These are phyloP conservation scores for Phalaenopsis hybrid DNA, from an alignment of 116 monocot genomes.

Conservation along the genomic window DNA sequence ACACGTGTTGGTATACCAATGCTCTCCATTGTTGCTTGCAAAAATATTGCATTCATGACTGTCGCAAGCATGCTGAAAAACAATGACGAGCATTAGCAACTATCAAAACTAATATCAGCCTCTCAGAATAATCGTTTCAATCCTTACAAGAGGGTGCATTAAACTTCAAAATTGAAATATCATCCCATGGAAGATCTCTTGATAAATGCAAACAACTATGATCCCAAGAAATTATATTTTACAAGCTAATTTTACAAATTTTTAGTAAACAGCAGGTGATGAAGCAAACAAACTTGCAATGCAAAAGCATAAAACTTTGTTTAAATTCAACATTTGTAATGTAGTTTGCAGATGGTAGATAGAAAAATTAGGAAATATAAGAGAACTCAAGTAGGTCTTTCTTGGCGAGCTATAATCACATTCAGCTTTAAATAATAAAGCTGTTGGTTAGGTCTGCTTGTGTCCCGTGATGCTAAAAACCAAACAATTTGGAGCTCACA, in stretches of 20 bases:
- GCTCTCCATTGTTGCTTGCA: slow-evolving; percentile 99
- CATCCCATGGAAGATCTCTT: background rate
- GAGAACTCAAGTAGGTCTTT: background rate
- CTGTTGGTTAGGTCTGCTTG: background rate
- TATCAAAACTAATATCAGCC: background rate
- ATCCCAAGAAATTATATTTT: slow-evolving; percentile 2
- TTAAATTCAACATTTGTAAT: background rate
- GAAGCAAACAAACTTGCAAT: background rate
- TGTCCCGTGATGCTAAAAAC: background rate
- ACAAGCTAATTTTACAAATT: background rate
- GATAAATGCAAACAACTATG: background rate
- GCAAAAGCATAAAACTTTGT: background rate
- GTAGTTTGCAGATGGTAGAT: background rate
- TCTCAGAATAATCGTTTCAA: background rate
- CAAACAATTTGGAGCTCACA: too few relatives aligned
- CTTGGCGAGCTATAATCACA: background rate
- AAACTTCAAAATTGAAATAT: background rate
- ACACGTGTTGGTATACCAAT: slow-evolving; percentile 93
- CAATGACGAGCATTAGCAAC: background rate
- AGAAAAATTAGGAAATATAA: background rate
- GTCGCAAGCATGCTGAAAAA: slow-evolving; percentile 84
- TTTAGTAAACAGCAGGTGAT: background rate
- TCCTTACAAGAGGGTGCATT: slow-evolving; percentile 1
- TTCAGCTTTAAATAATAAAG: background rate
- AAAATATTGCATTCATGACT: slow-evolving; percentile 94